These are phyloP conservation scores for Ustilago vetiveriae DNA, from an alignment of 1,284 basidiomycete species.

Conservation along the genomic window DNA sequence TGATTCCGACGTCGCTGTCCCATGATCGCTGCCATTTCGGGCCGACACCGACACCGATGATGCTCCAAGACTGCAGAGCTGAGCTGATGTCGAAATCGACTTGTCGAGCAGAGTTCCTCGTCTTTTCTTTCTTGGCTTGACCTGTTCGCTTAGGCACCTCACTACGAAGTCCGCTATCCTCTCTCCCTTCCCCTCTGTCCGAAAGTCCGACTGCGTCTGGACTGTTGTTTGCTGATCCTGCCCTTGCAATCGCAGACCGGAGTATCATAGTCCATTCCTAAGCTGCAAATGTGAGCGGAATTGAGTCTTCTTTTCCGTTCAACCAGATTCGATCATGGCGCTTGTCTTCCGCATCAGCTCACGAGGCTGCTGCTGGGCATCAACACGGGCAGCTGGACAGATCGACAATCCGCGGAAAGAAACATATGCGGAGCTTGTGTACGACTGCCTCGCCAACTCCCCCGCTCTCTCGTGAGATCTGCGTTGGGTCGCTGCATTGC, in stretches of 20 bases:
- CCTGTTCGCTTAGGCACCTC: slow-evolving; percentile 14
- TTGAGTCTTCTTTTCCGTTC: slow-evolving; percentile 9
- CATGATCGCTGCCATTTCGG: slow-evolving; percentile 10
- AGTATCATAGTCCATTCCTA: slow-evolving; percentile 8
- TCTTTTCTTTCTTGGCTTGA: slow-evolving; percentile 23
- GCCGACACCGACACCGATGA: too few species aligned
- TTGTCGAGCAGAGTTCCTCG: slow-evolving; percentile 20
- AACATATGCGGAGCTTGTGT: too few species aligned
- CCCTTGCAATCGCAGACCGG: too few species aligned
- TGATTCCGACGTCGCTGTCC: too few species aligned
- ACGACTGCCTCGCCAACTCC: not conserved
- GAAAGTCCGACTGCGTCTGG: not conserved
- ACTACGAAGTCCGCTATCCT: slow-evolving; percentile 15
- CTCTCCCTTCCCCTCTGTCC: not conserved
- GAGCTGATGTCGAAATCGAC: not conserved
- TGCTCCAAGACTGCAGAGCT: too few species aligned
- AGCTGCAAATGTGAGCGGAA: not conserved
- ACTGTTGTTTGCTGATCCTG: not conserved
- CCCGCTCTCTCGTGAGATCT: too few species aligned
- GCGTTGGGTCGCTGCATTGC: slow-evolving; percentile 10
- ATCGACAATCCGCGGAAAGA: too few species aligned
- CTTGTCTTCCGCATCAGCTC: not conserved
- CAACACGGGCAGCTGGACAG: too few species aligned
- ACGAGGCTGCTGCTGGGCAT: too few species aligned
- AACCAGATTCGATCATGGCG: not conserved